These are phyloP conservation scores for Raffaelea arxii DNA, from an alignment of 2,329 filamentous ascomycete species.

Conservation along the genomic window DNA sequence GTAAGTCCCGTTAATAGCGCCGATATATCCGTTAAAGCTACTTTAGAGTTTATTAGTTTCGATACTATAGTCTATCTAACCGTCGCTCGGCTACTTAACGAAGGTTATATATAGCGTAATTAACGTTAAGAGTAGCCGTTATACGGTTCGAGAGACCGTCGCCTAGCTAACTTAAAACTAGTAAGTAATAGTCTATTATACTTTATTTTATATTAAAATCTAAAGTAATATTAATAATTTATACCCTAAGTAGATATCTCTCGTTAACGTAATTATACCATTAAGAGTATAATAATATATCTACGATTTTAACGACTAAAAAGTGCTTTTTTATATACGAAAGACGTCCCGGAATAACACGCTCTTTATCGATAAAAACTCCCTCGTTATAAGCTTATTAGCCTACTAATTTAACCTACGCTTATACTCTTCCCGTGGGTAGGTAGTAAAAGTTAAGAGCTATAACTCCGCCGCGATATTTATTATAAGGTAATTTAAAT, in stretches of 20 bases:
- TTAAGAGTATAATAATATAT: background rate
- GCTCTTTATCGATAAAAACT: no score
- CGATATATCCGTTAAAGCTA: background rate
- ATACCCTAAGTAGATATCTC: background rate
- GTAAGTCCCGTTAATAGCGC: background rate
- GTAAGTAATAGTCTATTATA: background rate
- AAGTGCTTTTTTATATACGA: no score
- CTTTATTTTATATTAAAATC: slow-evolving; percentile 1
- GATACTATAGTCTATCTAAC: background rate
- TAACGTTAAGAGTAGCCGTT: background rate
- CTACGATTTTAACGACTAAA: no score
- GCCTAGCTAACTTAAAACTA: background rate
- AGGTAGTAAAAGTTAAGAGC: no score
- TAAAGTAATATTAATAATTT: background rate
- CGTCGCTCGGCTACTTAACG: background rate
- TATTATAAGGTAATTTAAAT: no score
- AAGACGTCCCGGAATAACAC: no score
- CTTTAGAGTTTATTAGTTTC: background rate
- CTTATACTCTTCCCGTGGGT: no score
- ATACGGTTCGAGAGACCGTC: background rate
- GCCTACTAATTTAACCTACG: no score
- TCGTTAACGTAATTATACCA: background rate
- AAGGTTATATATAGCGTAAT: background rate
- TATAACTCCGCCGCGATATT: no score
- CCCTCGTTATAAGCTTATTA: no score